Percentiles rank a stretch among this genome's conserved stretches.
Evolutionary conservation across 495 filamentous ascomycete genomes (phyloP).

Genomic region (Melanomma pulvis-pyrius): DNA sequence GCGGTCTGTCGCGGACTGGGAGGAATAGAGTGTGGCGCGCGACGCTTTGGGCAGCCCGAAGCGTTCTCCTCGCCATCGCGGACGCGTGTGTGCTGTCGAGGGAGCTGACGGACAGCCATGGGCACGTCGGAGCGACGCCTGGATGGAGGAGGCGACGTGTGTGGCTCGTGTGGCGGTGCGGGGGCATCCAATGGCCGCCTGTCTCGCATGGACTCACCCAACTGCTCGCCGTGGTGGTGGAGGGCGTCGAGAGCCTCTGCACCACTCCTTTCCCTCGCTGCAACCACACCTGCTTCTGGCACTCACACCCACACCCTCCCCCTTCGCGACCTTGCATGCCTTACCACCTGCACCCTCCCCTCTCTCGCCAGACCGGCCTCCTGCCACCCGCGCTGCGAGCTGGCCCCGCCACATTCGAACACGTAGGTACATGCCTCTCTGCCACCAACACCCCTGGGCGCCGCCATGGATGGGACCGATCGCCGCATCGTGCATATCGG

Average conservation of each 20-base stretch:
- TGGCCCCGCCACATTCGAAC: not conserved
- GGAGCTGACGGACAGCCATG: not conserved
- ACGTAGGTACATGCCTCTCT: not conserved
- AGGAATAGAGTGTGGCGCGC: conserved; percentile 4
- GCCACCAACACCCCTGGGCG: not conserved
- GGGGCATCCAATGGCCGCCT: not conserved
- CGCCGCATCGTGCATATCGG: not conserved
- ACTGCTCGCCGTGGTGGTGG: not conserved
- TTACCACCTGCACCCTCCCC: no score
- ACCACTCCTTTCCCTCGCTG: no score
- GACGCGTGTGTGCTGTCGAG: conserved; percentile 11
- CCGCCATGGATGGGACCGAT: not conserved
- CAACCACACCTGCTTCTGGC: no score
- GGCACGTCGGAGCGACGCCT: not conserved
- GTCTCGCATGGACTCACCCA: not conserved
- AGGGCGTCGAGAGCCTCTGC: no score
- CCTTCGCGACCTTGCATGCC: no score
- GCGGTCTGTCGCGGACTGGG: not conserved
- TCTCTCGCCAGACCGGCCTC: no score
- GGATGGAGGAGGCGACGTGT: not conserved
- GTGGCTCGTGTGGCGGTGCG: not conserved
- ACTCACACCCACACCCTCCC: no score
- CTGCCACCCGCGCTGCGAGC: no score
- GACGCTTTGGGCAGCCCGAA: conserved; percentile 14
- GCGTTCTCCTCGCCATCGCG: conserved; percentile 13